Evolutionary conservation across 768 basidiomycete genomes (phyloP).

Genomic region (Macrocybe gigantea): DNA sequence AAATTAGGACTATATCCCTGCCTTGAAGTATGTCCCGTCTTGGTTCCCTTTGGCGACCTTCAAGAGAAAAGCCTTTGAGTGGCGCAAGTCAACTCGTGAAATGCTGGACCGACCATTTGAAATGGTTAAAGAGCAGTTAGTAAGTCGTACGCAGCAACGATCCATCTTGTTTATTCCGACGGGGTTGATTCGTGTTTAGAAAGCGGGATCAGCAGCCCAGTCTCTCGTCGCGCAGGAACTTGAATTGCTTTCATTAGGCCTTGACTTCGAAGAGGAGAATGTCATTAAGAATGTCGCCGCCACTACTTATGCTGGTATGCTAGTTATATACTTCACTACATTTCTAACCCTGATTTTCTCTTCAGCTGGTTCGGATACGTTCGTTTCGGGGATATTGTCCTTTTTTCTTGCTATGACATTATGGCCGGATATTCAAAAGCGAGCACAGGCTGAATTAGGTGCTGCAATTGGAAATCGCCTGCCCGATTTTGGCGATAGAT

Average conservation of each 20-base stretch:
- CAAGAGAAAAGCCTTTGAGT: slow-evolving; percentile 29
- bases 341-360: slow-evolving; percentile 1
- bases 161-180: neutral
- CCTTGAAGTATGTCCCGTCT: slow-evolving; percentile 33
- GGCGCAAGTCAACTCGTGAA: slow-evolving; percentile 23
- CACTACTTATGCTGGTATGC: slow-evolving; percentile 35
- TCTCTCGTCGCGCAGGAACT: slow-evolving; percentile 33
- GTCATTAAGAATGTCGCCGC: slow-evolving; percentile 37
- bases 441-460: neutral
- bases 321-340: no score
- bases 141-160: slow-evolving; percentile 8
- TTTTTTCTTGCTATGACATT: neutral
- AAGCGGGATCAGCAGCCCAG: slow-evolving; percentile 19
- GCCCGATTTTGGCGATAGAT: neutral
- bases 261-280: slow-evolving; percentile 23
- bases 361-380: neutral
- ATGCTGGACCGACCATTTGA: slow-evolving; percentile 36
- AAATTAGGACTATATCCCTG: slow-evolving; percentile 23
- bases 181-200: slow-evolving; percentile 10
- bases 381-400: neutral
- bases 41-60: slow-evolving; percentile 38
- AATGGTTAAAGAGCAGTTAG: slow-evolving; percentile 30
- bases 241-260: slow-evolving; percentile 17
- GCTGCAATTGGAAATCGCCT: neutral
- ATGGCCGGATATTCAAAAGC: neutral